Percentiles rank a stretch among this genome's conserved stretches.
These are phyloP conservation scores for Falciphora oryzae DNA, from an alignment of 2,329 filamentous ascomycete genomes.

Conservation along the genomic window DNA sequence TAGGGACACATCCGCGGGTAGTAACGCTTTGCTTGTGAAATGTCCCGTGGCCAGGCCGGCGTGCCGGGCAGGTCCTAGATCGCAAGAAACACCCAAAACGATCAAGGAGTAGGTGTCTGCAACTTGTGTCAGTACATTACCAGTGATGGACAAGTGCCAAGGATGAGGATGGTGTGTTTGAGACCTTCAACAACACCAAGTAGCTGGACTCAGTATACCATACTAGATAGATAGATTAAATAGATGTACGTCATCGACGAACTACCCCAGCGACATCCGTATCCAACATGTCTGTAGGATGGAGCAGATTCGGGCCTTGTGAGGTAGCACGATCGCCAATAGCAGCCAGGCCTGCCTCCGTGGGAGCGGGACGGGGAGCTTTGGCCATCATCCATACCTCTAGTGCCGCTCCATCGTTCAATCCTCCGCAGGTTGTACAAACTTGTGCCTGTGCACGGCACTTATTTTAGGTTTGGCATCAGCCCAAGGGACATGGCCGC, in stretches of 20 bases:
- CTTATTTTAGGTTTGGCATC: neutral
- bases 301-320: neutral
- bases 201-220: no score
- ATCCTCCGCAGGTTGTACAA: neutral
- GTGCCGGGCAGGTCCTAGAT: neutral
- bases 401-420: neutral
- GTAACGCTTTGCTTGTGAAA: neutral
- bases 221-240: no score
- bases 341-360: no score
- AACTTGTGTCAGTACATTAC: no score
- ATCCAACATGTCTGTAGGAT: neutral
- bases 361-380: neutral
- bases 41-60: no score
- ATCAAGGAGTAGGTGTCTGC: neutral
- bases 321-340: neutral
- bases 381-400: neutral
- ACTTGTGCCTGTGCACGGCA: neutral
- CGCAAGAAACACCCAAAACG: neutral
- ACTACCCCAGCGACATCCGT: no score
- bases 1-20: neutral
- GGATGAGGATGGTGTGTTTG: no score
- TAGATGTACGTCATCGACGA: no score
- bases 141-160: no score
- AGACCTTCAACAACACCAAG: no score
- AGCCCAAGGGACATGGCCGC: no score